Conservation (phyloP, 345 rosid species). For the Salix udensis region DNA sequence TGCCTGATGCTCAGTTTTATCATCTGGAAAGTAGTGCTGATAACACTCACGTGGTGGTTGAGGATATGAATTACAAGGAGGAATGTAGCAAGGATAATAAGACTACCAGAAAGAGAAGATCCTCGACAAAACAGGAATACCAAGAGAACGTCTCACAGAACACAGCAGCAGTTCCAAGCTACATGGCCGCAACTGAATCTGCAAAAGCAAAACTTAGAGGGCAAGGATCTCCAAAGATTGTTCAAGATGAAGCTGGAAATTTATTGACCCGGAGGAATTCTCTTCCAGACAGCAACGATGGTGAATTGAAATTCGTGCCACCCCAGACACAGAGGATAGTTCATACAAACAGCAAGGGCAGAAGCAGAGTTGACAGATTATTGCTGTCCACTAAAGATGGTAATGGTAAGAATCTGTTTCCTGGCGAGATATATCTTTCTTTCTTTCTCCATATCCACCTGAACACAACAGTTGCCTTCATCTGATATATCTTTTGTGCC, state of each 20-base stretch:
- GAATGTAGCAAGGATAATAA: slow-evolving; percentile 8
- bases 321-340: slow-evolving; percentile 18
- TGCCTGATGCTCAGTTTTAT: neutral
- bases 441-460: too few species aligned
- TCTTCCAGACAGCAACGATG: slow-evolving; percentile 14
- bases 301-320: slow-evolving; percentile 15
- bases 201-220: slow-evolving; percentile 25
- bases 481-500: neutral
- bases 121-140: slow-evolving; percentile 19
- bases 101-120: slow-evolving; percentile 19
- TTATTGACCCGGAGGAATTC: slow-evolving; percentile 17
- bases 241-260: slow-evolving; percentile 20
- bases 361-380: slow-evolving; percentile 12
- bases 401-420: slow-evolving; percentile 17
- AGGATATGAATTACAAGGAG: slow-evolving; percentile 5
- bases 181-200: slow-evolving; percentile 35
- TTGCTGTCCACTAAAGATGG: slow-evolving; percentile 17
- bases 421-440: too few species aligned
- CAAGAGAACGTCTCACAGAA: slow-evolving; percentile 10
- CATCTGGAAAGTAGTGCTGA: slow-evolving; percentile 5
- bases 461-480: too few species aligned
- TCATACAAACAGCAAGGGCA: slow-evolving; percentile 11
- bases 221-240: slow-evolving; percentile 20
- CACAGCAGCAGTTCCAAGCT: slow-evolving; percentile 16
- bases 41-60: slow-evolving; percentile 2